phyloP scores from a whole-genome alignment of 768 basidiomycete species.

The Mycena metata region DNA sequence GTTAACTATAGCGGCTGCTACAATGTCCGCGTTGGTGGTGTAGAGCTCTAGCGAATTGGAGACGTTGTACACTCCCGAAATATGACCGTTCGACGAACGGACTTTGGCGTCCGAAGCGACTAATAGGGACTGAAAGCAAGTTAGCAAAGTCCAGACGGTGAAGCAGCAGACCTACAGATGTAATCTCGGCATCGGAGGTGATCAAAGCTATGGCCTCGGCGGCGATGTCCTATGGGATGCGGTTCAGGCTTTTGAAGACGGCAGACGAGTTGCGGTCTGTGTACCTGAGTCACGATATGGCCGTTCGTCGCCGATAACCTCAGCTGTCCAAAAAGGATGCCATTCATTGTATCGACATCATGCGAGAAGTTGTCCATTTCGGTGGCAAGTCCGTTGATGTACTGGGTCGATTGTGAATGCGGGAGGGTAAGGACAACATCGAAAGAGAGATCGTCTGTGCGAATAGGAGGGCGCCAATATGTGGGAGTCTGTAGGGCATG shows the following conservation, averaged over 20 bases:
- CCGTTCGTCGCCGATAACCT: constrained; percentile 54
- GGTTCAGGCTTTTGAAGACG: background rate
- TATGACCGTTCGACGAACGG: constrained; percentile 53
- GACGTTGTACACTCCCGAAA: constrained; percentile 58
- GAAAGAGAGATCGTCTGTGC: constrained; percentile 47
- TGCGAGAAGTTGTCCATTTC: constrained; percentile 56
- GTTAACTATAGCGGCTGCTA: constrained; percentile 52
- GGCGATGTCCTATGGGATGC: constrained; percentile 38
- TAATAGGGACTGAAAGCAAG: constrained; percentile 48
- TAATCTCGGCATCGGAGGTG: constrained; percentile 43
- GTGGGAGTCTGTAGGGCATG: constrained; percentile 48
- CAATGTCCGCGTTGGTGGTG: constrained; percentile 59
- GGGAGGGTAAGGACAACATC: constrained; percentile 56
- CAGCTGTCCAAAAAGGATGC: constrained; percentile 32
- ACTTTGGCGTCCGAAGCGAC: constrained; percentile 44
- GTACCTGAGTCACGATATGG: constrained; percentile 49
- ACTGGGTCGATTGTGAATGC: constrained; percentile 40
- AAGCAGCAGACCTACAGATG: constrained; percentile 10
- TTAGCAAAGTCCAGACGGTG: background rate
- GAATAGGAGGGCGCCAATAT: constrained; percentile 19
- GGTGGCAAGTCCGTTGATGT: constrained; percentile 60
- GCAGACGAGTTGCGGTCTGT: constrained; percentile 16
- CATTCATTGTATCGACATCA: constrained; percentile 49
- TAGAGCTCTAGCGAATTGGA: constrained; percentile 51
- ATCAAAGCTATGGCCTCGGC: constrained; percentile 37